Percentiles rank a stretch among this genome's conserved stretches.
Evolutionary conservation across 139 green algal species (phyloP).

Genomic region (Volvox africanus): DNA sequence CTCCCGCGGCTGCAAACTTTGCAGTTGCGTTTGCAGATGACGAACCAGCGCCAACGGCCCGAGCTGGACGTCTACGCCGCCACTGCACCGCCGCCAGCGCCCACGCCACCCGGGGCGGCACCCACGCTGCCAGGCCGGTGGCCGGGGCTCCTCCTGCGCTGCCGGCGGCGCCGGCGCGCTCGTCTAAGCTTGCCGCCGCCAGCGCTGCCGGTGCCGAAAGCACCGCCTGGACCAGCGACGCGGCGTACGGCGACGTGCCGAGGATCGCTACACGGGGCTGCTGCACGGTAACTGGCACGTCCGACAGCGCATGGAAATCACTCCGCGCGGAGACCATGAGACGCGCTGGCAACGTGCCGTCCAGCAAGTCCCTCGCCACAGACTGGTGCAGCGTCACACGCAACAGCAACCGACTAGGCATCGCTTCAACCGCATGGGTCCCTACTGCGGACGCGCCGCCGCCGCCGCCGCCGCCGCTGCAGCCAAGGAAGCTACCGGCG

Average conservation of each 20-base stretch:
- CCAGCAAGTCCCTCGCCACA: constrained; percentile 20
- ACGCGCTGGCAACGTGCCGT: neutral
- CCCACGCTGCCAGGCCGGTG: neutral
- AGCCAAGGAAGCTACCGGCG: neutral
- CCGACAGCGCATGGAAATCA: constrained; percentile 35
- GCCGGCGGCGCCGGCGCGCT: neutral
- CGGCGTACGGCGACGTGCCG: constrained; percentile 41
- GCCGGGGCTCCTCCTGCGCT: neutral
- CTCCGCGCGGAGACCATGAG: neutral
- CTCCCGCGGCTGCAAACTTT: neutral
- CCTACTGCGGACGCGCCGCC: neutral
- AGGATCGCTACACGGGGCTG: constrained; percentile 16
- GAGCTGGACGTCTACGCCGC: too few species aligned
- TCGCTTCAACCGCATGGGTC: neutral
- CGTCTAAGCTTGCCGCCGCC: neutral
- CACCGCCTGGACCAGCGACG: constrained; percentile 36
- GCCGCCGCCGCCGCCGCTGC: neutral
- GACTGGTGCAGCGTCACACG: constrained; percentile 37
- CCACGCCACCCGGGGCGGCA: constrained; percentile 9
- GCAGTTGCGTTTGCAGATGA: too few species aligned
- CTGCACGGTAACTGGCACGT: constrained; percentile 4
- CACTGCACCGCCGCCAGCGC: constrained; percentile 12
- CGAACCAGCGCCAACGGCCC: too few species aligned
- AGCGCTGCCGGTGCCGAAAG: constrained; percentile 27
- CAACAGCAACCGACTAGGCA: constrained; percentile 32